phyloP scores from a whole-genome alignment of 169 alveolate genomes.

The Eimeria tenella region DNA sequence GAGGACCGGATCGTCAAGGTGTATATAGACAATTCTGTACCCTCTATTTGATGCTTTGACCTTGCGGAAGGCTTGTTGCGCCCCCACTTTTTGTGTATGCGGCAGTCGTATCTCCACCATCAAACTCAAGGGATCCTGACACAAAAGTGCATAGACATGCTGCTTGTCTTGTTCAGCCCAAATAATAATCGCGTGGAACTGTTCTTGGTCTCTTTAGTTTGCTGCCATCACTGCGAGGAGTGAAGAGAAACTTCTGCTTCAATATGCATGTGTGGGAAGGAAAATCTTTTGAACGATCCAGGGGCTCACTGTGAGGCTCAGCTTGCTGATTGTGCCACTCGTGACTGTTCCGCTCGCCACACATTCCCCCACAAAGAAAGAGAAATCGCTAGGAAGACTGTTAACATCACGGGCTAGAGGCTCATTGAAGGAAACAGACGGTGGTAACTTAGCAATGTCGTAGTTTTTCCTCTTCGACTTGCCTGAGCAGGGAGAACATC shows the following conservation, averaged over 20 bases:
- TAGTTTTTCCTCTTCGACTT: neutral
- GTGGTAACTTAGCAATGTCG: neutral
- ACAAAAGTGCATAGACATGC: neutral
- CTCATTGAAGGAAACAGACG: neutral
- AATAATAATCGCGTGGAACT: too few species aligned
- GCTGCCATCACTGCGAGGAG: too few species aligned
- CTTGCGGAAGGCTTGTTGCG: conserved; percentile 68
- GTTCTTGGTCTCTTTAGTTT: too few species aligned
- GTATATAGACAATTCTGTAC: conserved; percentile 60
- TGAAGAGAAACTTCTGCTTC: too few species aligned
- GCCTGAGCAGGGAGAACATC: neutral
- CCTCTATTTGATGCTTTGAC: conserved; percentile 47
- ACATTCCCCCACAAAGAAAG: conserved; percentile 40
- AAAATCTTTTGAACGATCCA: too few species aligned
- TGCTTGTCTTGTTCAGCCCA: too few species aligned
- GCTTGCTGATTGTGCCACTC: conserved; percentile 52
- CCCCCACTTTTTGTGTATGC: conserved; percentile 4
- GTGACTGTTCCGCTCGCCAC: conserved; percentile 68
- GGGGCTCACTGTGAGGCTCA: conserved; percentile 68
- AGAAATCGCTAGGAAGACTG: conserved; percentile 49
- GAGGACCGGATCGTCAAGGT: conserved; percentile 67
- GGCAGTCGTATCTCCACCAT: conserved; percentile 57
- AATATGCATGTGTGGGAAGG: too few species aligned
- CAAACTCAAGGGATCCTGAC: conserved; percentile 55
- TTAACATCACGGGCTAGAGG: conserved; percentile 14